These are phyloP conservation scores for Leccinum rimulosum DNA, from an alignment of 768 basidiomycete genomes.

Conservation along the genomic window DNA sequence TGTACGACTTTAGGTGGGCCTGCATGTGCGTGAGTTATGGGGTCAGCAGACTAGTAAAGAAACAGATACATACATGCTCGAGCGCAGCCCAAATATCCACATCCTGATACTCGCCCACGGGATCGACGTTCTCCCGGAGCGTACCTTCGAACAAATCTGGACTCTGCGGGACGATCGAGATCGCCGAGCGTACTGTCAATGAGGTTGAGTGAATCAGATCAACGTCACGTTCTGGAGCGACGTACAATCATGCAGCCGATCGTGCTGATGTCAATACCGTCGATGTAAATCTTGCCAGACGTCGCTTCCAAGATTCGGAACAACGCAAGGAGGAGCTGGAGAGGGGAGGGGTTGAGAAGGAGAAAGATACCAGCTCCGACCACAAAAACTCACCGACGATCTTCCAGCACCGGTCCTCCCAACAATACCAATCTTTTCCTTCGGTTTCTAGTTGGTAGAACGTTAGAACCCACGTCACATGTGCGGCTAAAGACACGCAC, in stretches of 20 bases:
- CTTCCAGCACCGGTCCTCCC: constrained; percentile 82
- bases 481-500: constrained; percentile 35
- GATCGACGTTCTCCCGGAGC: constrained; percentile 87
- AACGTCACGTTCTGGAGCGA: background rate
- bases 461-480: constrained; percentile 3
- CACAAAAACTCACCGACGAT: constrained; percentile 52
- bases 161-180: constrained; percentile 86
- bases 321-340: constrained; percentile 61
- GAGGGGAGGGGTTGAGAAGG: background rate
- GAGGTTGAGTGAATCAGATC: background rate
- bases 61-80: constrained; percentile 45
- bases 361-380: background rate
- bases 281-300: constrained; percentile 65
- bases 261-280: constrained; percentile 72
- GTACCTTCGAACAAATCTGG: constrained; percentile 72
- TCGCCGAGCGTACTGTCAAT: constrained; percentile 57
- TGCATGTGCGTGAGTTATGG: constrained; percentile 19
- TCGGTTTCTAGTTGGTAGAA: constrained; percentile 50
- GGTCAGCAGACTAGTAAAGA: background rate
- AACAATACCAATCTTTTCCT: constrained; percentile 88
- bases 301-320: constrained; percentile 77
- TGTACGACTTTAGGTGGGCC: constrained; percentile 67
- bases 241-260: constrained; percentile 66
- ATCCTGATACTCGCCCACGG: constrained; percentile 71
- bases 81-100: constrained; percentile 86